A percentile compares a stretch with the other conserved stretches of the same genome.
These are phyloP conservation scores for Escallonia herrerae DNA, from an alignment of 129 eudicot species.

Conservation along the genomic window DNA sequence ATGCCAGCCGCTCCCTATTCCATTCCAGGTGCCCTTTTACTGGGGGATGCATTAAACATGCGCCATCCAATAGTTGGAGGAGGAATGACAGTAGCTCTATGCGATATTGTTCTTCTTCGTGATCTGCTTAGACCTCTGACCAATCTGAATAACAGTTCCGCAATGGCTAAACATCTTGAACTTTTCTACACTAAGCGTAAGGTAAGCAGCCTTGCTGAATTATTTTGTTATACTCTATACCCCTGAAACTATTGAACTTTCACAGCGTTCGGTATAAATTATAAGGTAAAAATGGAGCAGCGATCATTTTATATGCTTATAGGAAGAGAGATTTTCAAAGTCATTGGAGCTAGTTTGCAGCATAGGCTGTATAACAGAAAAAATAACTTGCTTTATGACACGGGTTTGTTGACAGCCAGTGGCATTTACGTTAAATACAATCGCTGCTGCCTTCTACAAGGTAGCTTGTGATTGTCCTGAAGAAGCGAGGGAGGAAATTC, in stretches of 20 bases:
- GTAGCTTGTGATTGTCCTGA: slow-evolving; percentile 48
- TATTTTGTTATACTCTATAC: too few relatives aligned
- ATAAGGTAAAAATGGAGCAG: too few relatives aligned
- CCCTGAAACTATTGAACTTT: too few relatives aligned
- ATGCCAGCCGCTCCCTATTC: slow-evolving; percentile 60
- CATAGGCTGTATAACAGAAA: too few relatives aligned
- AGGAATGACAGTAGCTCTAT: slow-evolving; percentile 81
- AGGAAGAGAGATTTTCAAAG: too few relatives aligned
- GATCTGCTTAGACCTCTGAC: slow-evolving; percentile 51
- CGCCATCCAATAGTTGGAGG: slow-evolving; percentile 78
- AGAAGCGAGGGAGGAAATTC: slow-evolving; percentile 27
- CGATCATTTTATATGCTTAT: too few relatives aligned
- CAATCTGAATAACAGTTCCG: slow-evolving; percentile 32
- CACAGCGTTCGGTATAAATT: too few relatives aligned
- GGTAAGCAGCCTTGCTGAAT: slow-evolving; percentile 18
- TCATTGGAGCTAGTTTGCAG: too few relatives aligned
- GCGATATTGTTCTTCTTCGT: slow-evolving; percentile 57
- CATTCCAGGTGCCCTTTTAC: slow-evolving; percentile 52
- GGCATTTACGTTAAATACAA: slow-evolving; percentile 55
- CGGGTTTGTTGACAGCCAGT: slow-evolving; percentile 34
- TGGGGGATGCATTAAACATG: slow-evolving; percentile 78
- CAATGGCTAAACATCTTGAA: slow-evolving; percentile 48
- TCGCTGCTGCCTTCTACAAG: slow-evolving; percentile 55
- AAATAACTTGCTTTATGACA: too few relatives aligned
- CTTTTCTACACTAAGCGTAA: slow-evolving; percentile 62